Evolutionary conservation across 371 early-diverging fungal genomes (phyloP).

Genomic region (Chytridiales sp.): DNA sequence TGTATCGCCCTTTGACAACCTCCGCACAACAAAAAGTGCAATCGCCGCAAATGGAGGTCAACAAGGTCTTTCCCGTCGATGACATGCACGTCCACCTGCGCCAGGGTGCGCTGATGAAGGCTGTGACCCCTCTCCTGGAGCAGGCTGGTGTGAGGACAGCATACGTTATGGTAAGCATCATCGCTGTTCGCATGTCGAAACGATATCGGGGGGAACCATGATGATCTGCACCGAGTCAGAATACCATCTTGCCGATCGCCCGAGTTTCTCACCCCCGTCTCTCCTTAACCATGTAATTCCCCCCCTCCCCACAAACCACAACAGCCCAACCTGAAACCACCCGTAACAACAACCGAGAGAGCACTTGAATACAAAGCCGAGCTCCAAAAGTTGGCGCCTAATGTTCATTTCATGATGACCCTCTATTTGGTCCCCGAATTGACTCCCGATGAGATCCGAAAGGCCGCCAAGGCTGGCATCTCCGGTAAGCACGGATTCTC

Average conservation of each 20-base stretch:
- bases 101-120: constrained; percentile 83
- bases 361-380: constrained; percentile 81
- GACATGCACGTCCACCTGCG: constrained; percentile 96
- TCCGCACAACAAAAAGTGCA: too few species aligned
- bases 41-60: too few species aligned
- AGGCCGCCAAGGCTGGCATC: constrained; percentile 84
- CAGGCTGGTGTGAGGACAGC: constrained; percentile 86
- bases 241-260: background rate
- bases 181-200: background rate
- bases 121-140: constrained; percentile 78
- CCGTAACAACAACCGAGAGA: constrained; percentile 81
- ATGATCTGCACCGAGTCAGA: too few species aligned
- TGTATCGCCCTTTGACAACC: too few species aligned
- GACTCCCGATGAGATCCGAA: constrained; percentile 85
- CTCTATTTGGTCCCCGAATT: constrained; percentile 86
- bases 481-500: constrained; percentile 54
- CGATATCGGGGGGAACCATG: background rate
- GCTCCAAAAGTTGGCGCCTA: constrained; percentile 79
- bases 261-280: too few species aligned
- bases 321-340: constrained; percentile 92
- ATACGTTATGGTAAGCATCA: constrained; percentile 80
- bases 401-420: constrained; percentile 89
- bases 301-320: too few species aligned
- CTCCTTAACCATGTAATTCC: constrained; percentile 6
- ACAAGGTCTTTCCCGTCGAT: constrained; percentile 69